A percentile compares a stretch with the other conserved stretches of the same genome.
Conservation (phyloP, 306 rosid species). For the Trifolium fragiferum region DNA sequence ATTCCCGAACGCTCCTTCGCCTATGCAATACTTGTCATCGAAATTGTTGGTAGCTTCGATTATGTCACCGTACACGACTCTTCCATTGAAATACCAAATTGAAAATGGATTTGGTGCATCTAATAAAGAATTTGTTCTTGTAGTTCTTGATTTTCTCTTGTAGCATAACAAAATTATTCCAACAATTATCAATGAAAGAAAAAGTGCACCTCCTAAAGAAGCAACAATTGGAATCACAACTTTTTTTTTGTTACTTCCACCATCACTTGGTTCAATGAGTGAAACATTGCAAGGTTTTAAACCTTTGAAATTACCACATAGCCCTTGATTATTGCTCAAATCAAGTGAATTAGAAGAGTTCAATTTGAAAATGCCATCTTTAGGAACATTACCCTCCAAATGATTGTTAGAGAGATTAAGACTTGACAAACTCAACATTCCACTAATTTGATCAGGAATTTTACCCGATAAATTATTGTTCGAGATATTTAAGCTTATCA, state of each 20-base stretch:
- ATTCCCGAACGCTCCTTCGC: conserved; percentile 52
- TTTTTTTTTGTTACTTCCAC: conserved; percentile 34
- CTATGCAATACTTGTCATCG: conserved; percentile 47
- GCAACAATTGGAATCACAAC: conserved; percentile 38
- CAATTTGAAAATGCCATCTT: conserved; percentile 47
- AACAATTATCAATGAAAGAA: conserved; percentile 29
- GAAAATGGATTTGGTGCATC: conserved; percentile 38
- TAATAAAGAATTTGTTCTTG: not conserved
- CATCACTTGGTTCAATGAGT: not conserved
- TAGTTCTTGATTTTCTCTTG: conserved; percentile 32
- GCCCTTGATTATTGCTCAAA: conserved; percentile 52
- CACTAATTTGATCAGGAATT: conserved; percentile 44
- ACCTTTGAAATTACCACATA: conserved; percentile 47
- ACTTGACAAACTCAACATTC: conserved; percentile 52
- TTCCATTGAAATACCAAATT: conserved; percentile 55
- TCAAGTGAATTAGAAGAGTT: conserved; percentile 37
- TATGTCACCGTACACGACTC: conserved; percentile 50
- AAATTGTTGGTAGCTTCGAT: conserved; percentile 51
- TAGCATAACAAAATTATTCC: conserved; percentile 14
- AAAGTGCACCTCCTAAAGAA: conserved; percentile 43
- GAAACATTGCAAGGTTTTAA: conserved; percentile 42
- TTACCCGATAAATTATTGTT: conserved; percentile 57
- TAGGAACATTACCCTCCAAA: conserved; percentile 56
- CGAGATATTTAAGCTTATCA: conserved; percentile 61
- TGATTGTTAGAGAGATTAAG: conserved; percentile 58